phyloP scores from a whole-genome alignment of 257 asterid genomes.

The Solanum chiquidenum region DNA sequence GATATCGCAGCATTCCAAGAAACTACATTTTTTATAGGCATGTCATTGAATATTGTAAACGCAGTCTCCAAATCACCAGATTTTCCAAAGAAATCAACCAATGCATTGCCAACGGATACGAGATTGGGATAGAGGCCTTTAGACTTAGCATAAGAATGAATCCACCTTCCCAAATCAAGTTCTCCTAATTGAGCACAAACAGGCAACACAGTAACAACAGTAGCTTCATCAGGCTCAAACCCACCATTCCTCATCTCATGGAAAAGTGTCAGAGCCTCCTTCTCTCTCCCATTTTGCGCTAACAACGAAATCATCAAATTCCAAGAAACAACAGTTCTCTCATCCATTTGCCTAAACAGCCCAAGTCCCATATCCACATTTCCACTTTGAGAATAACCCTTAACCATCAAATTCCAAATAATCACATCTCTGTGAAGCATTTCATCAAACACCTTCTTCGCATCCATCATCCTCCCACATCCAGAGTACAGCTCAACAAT shows the following conservation, averaged over 20 bases:
- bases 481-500: slow-evolving; percentile 19
- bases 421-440: slow-evolving; percentile 29
- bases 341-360: slow-evolving; percentile 28
- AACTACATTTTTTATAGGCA: slow-evolving; percentile 22
- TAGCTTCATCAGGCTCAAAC: slow-evolving; percentile 36
- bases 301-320: slow-evolving; percentile 31
- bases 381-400: slow-evolving; percentile 23
- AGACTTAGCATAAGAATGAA: slow-evolving; percentile 25
- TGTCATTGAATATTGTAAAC: slow-evolving; percentile 8
- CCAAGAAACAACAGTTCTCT: slow-evolving; percentile 34
- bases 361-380: slow-evolving; percentile 18
- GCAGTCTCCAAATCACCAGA: slow-evolving; percentile 23
- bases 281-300: slow-evolving; percentile 19
- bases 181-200: slow-evolving; percentile 31
- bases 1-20: slow-evolving; percentile 33
- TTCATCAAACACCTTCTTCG: slow-evolving; percentile 31
- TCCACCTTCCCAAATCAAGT: slow-evolving; percentile 18
- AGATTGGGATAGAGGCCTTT: slow-evolving; percentile 12
- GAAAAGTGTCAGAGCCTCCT: slow-evolving; percentile 22
- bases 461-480: slow-evolving; percentile 20
- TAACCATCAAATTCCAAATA: slow-evolving; percentile 39
- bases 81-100: slow-evolving; percentile 28
- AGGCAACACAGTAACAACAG: slow-evolving; percentile 26
- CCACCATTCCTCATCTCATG: slow-evolving; percentile 19
- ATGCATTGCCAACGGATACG: slow-evolving; percentile 27